phyloP scores from a whole-genome alignment of 768 basidiomycete genomes.

The Leccinum rimulosum region DNA sequence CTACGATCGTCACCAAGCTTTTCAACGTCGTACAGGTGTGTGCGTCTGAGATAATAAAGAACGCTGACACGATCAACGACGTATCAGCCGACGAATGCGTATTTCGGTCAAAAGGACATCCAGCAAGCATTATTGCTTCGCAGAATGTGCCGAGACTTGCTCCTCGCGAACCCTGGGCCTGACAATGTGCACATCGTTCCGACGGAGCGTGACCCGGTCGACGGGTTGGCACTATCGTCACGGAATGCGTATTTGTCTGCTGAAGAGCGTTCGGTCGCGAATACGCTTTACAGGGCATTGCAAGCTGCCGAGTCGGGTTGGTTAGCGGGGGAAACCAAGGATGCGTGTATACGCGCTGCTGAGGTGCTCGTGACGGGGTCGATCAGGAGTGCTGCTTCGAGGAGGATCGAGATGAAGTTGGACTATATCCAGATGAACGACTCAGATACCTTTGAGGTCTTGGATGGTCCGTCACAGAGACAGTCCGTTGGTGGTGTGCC shows the following conservation, averaged over 20 bases:
- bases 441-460: slow-evolving; percentile 64
- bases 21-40: slow-evolving; percentile 87
- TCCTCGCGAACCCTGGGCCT: slow-evolving; percentile 73
- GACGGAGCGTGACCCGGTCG: slow-evolving; percentile 65
- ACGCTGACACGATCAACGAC: background rate
- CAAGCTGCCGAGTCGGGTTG: slow-evolving; percentile 54
- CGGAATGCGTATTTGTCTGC: slow-evolving; percentile 80
- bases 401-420: slow-evolving; percentile 53
- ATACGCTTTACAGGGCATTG: slow-evolving; percentile 68
- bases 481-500: slow-evolving; percentile 28
- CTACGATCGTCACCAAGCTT: slow-evolving; percentile 91
- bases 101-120: slow-evolving; percentile 98
- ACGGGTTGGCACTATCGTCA: slow-evolving; percentile 84
- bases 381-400: slow-evolving; percentile 29
- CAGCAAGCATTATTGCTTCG: slow-evolving; percentile 90
- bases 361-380: slow-evolving; percentile 37
- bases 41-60: background rate
- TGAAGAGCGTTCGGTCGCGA: slow-evolving; percentile 61
- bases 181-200: slow-evolving; percentile 83
- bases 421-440: slow-evolving; percentile 94
- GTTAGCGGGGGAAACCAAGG: slow-evolving; percentile 48
- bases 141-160: slow-evolving; percentile 73
- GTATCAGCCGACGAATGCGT: slow-evolving; percentile 74
- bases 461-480: slow-evolving; percentile 37
- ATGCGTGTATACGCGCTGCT: slow-evolving; percentile 47